phyloP scores from a whole-genome alignment of 2,329 filamentous ascomycete species.

The Penicillium sclerotigenum region DNA sequence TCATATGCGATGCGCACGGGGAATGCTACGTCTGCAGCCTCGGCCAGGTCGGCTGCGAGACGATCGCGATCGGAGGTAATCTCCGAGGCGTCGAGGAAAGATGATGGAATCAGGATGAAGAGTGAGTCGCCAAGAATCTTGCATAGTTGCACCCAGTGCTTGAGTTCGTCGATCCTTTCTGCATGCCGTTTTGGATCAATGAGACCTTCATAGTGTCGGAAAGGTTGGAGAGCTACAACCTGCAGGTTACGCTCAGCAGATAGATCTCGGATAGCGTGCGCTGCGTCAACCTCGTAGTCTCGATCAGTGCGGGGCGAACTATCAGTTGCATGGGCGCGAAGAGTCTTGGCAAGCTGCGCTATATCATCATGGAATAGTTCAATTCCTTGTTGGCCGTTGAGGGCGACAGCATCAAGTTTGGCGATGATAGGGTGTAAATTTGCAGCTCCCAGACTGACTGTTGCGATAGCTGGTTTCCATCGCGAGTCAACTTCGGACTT shows the following conservation, averaged over 20 bases:
- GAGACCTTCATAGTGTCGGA: constrained; percentile 66
- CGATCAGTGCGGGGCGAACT: constrained; percentile 37
- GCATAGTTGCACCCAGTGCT: constrained; percentile 18
- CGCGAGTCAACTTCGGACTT: constrained; percentile 5
- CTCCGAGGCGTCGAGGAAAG: constrained; percentile 19
- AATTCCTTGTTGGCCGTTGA: constrained; percentile 54
- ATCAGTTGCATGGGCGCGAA: constrained; percentile 31
- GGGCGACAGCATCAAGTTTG: constrained; percentile 34
- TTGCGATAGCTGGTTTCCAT: constrained; percentile 25
- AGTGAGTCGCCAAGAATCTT: constrained; percentile 20
- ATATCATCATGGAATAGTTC: constrained; percentile 71
- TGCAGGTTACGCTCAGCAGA: constrained; percentile 53
- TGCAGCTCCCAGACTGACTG: constrained; percentile 20
- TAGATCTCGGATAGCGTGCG: constrained; percentile 51
- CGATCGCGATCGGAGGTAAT: constrained; percentile 19
- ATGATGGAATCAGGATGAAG: constrained; percentile 26
- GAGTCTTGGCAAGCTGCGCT: constrained; percentile 55
- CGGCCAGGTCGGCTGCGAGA: constrained; percentile 18
- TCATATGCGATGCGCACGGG: constrained; percentile 60
- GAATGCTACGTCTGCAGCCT: constrained; percentile 22
- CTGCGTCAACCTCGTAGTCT: constrained; percentile 58
- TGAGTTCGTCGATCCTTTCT: constrained; percentile 19
- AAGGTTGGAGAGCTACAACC: constrained; percentile 68
- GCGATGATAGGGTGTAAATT: constrained; percentile 18
- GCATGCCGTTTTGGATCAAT: constrained; percentile 14